Evolutionary conservation across 768 basidiomycete genomes (phyloP).

Genomic region (Hydnum rufescens): DNA sequence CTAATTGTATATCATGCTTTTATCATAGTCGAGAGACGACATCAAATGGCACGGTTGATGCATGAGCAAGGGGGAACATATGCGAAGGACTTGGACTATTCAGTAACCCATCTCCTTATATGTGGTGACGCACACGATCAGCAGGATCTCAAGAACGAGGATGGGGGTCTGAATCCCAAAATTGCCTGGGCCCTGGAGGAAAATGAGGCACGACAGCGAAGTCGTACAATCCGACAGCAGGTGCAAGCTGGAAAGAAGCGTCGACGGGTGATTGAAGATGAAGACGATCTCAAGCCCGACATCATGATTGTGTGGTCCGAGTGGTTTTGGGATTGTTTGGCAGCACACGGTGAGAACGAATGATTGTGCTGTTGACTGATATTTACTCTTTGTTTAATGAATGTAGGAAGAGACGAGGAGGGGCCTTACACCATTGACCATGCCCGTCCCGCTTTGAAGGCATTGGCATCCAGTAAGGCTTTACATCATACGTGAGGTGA

Average conservation of each 20-base stretch:
- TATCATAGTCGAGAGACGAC: slow-evolving; percentile 28
- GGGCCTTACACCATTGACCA: too few species aligned
- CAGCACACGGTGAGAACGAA: slow-evolving; percentile 57
- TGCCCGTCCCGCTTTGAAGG: too few species aligned
- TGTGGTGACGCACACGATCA: slow-evolving; percentile 27
- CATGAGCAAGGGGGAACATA: slow-evolving; percentile 44
- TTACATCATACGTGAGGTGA: too few species aligned
- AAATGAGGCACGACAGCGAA: slow-evolving; percentile 19
- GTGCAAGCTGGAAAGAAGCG: slow-evolving; percentile 32
- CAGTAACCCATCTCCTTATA: slow-evolving; percentile 73
- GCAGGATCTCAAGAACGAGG: slow-evolving; percentile 10
- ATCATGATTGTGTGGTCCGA: slow-evolving; percentile 81
- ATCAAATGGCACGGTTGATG: slow-evolving; percentile 42
- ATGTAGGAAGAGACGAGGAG: too few species aligned
- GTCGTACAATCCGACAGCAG: background rate
- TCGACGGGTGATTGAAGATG: background rate
- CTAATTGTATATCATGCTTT: background rate
- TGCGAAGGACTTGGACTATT: slow-evolving; percentile 53
- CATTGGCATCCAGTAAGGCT: too few species aligned
- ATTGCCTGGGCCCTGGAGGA: slow-evolving; percentile 63
- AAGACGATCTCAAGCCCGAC: too few species aligned
- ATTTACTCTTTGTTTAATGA: too few species aligned
- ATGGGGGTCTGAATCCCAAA: slow-evolving; percentile 25
- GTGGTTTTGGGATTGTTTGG: slow-evolving; percentile 88
- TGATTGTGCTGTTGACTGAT: too few species aligned